Conservation (phyloP, 2,329 filamentous ascomycete species). For the Alternaria metachromatica region DNA sequence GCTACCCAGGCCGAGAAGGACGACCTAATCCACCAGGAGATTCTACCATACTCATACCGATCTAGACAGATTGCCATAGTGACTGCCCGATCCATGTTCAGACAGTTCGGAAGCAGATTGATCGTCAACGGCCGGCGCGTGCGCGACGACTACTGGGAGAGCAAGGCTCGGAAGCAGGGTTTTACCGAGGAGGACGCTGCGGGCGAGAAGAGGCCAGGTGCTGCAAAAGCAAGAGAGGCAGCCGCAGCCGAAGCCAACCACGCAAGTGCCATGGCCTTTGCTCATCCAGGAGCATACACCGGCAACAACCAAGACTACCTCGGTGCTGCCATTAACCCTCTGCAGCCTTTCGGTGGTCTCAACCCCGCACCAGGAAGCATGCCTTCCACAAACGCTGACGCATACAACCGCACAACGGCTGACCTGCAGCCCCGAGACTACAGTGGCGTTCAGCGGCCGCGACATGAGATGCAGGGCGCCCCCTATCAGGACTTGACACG, state of each 20-base stretch:
- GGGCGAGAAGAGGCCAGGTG: slow-evolving; percentile 93
- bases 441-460: slow-evolving; percentile 79
- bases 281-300: slow-evolving; percentile 36
- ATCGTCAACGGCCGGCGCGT: slow-evolving; percentile 89
- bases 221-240: slow-evolving; percentile 84
- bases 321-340: slow-evolving; percentile 36
- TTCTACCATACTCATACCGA: slow-evolving; percentile 94
- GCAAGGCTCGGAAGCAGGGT: slow-evolving; percentile 94
- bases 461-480: slow-evolving; percentile 87
- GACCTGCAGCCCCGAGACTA: slow-evolving; percentile 81
- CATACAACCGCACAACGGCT: slow-evolving; percentile 78
- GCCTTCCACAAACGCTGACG: slow-evolving; percentile 68
- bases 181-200: slow-evolving; percentile 97
- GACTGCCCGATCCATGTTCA: slow-evolving; percentile 96
- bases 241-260: slow-evolving; percentile 69
- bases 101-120: slow-evolving; percentile 94
- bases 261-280: slow-evolving; percentile 56
- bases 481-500: slow-evolving; percentile 84
- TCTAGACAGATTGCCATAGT: slow-evolving; percentile 99
- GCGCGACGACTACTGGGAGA: slow-evolving; percentile 98
- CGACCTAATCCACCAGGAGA: slow-evolving; percentile 91
- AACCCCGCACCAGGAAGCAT: slow-evolving; percentile 73
- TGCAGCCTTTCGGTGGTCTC: slow-evolving; percentile 60
- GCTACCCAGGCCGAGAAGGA: slow-evolving; percentile 96
- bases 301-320: slow-evolving; percentile 46